Base-by-base conservation (phyloP, 208 protist genomes). In the Naegleria gruberi region DNA sequence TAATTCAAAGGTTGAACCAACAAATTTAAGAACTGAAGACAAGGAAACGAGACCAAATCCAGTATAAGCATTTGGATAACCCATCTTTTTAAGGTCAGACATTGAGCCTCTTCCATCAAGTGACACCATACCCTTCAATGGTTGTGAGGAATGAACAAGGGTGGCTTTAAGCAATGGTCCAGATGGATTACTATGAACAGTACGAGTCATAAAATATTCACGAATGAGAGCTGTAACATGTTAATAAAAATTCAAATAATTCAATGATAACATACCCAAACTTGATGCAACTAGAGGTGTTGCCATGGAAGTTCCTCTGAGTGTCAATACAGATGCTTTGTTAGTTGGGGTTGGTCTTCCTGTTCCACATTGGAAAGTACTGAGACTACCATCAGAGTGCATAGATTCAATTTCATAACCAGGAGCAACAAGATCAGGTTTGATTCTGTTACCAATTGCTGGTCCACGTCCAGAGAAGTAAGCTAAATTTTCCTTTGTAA, bases 351-450 rank as follows among this genome's bases (percentile, higher is more conserved):
- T 26, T n/a, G 84, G 84, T 26, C 17, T 26, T 0, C 37, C 42
- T 7, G 46, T 12, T 5, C 10, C 7, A 42, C 84, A 88, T 65
- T 88, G 84, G 46, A 34, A 43, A 0, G 43, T 65, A 7, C 7
- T 26, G 2, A 47, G 2, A 88, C 46, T 30, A 6, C 84, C 84
- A 30, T 88, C 45, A 8, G 45, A 65, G 46, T 65, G 84, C 4
- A 19, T 94, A 34, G 95, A 96, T 41, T 51, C 57, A 34, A 97
- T 90, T 1, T 30, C 15, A 37, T 95, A 93, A 23, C 96, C 96
- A 1, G 96, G 93, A 10, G 89, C 93, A 4, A 97, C 89, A 41
- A 98, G 43, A 46, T 98, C 95, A 0, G 96, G 96, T 91, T 98
- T 98, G 12, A 91, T 90, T 3, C 96, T 92, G 0, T 88, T 46